A percentile compares a stretch with the other conserved stretches of the same genome.
Conservation (phyloP, 2,329 filamentous ascomycete species). For the Niveomyces coronatus region DNA sequence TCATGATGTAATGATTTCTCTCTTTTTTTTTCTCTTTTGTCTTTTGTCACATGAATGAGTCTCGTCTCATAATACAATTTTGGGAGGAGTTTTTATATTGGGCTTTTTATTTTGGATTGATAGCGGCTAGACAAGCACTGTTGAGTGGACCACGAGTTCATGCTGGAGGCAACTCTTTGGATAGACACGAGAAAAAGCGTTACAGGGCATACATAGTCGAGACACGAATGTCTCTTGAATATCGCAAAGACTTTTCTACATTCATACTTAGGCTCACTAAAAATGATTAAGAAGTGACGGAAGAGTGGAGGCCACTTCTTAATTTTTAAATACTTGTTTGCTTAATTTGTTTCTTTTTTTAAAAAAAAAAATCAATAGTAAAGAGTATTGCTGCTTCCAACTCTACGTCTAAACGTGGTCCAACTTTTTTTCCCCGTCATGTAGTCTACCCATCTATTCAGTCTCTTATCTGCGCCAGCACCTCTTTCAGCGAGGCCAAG, state of each 20-base stretch:
- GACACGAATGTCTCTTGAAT: neutral
- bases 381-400: no score
- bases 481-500: conserved; percentile 52
- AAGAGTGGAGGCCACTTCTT: no score
- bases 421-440: neutral
- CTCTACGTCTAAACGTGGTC: no score
- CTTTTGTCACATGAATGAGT: conserved; percentile 1
- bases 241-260: conserved; percentile 4
- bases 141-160: neutral
- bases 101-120: no score
- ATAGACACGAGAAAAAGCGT: conserved; percentile 7
- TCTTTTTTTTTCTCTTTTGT: conserved; percentile 9
- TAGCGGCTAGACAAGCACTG: no score
- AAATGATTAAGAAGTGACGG: no score
- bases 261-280: neutral
- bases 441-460: neutral
- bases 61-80: neutral
- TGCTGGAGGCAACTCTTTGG: conserved; percentile 6
- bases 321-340: no score
- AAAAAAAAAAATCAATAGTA: neutral
- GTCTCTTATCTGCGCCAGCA: conserved; percentile 34
- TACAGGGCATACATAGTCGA: conserved; percentile 2
- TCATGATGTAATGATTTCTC: conserved; percentile 11
- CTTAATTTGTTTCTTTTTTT: no score
- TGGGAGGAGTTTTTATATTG: conserved; percentile 5